Evolutionary conservation across 768 basidiomycete species (phyloP).

Genomic region (Suillus placidus): DNA sequence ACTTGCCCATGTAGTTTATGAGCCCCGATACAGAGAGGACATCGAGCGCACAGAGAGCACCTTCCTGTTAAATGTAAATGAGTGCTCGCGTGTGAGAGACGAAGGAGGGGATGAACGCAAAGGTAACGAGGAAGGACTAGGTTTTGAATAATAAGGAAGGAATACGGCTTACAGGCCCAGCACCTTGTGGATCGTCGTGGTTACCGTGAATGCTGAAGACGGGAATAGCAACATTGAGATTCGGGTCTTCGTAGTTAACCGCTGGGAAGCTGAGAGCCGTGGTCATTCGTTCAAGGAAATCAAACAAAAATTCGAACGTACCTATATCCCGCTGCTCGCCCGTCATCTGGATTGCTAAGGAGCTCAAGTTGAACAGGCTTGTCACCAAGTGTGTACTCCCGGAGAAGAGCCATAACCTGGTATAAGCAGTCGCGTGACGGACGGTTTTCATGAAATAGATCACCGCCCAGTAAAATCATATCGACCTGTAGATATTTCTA

Average conservation of each 20-base stretch:
- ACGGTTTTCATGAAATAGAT: conserved; percentile 97
- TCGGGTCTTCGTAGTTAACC: conserved; percentile 95
- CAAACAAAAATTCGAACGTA: conserved; percentile 41
- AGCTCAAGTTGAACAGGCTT: conserved; percentile 90
- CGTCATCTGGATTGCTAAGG: conserved; percentile 90
- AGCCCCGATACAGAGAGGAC: conserved; percentile 92
- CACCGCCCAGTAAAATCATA: conserved; percentile 92
- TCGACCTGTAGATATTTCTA: conserved; percentile 68
- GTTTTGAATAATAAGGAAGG: not conserved
- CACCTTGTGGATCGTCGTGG: conserved; percentile 98
- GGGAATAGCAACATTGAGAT: conserved; percentile 93
- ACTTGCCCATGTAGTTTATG: conserved; percentile 97
- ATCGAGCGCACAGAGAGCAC: conserved; percentile 94
- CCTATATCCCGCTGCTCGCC: conserved; percentile 84
- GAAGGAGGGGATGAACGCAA: not conserved
- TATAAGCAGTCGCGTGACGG: conserved; percentile 90
- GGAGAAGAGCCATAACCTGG: conserved; percentile 83
- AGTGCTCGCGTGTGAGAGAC: not conserved
- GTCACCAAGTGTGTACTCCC: conserved; percentile 89
- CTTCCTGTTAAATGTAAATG: conserved; percentile 60
- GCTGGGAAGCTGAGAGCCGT: conserved; percentile 77
- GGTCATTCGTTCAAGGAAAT: not conserved
- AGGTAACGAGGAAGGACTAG: not conserved
- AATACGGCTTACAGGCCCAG: conserved; percentile 69
- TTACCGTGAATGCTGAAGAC: conserved; percentile 99